Evolutionary conservation across 805 yeast species (phyloP).

Genomic region (Starmerella scarabaei): DNA sequence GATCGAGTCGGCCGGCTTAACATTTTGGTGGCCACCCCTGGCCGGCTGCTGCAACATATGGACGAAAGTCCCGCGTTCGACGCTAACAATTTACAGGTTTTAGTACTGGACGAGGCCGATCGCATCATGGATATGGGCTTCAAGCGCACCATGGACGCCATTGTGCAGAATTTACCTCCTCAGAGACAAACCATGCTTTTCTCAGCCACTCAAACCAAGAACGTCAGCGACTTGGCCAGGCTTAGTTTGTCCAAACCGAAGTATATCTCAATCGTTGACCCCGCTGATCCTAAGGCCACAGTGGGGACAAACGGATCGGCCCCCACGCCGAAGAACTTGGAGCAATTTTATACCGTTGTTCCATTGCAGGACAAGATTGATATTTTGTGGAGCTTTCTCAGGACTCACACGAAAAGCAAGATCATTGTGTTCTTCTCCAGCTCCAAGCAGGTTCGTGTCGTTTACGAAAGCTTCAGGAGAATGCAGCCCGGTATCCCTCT

Average conservation of each 20-base stretch:
- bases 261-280: constrained; percentile 38
- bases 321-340: constrained; percentile 70
- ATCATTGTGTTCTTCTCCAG: constrained; percentile 75
- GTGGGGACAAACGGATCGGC: constrained; percentile 2
- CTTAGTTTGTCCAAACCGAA: constrained; percentile 53
- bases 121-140: constrained; percentile 90
- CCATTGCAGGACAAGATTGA: constrained; percentile 73
- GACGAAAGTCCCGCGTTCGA: constrained; percentile 79
- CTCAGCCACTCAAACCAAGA: constrained; percentile 82
- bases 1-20: constrained; percentile 71
- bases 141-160: constrained; percentile 67
- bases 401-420: constrained; percentile 67
- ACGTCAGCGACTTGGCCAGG: constrained; percentile 70
- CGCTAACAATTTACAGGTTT: constrained; percentile 56
- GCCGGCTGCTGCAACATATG: constrained; percentile 77
- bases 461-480: constrained; percentile 73
- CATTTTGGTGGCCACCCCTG: constrained; percentile 83
- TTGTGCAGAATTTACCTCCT: constrained; percentile 62
- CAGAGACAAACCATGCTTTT: constrained; percentile 72
- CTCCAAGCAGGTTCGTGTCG: constrained; percentile 81
- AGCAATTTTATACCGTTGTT: constrained; percentile 66
- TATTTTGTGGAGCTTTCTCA: constrained; percentile 71
- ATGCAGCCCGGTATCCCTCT: constrained; percentile 86
- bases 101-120: constrained; percentile 86
- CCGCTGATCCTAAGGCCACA: constrained; percentile 12